phyloP scores from a whole-genome alignment of 73 alveolate genomes.

The Durusdinium trenchii region DNA sequence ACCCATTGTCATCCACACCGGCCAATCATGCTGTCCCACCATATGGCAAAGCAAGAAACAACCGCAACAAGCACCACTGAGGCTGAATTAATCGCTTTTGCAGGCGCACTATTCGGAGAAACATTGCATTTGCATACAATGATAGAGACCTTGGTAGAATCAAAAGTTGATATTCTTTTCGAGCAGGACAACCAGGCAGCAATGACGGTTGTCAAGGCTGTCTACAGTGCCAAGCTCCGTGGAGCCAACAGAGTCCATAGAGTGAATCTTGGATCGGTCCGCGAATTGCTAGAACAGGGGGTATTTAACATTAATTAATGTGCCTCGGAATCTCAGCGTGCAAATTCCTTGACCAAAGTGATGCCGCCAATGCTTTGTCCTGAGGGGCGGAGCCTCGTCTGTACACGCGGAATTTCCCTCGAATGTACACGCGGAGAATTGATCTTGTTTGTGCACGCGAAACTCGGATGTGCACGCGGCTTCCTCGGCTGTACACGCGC shows the following conservation, averaged over 20 bases:
- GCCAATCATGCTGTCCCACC: too few species aligned
- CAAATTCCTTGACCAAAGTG: neutral
- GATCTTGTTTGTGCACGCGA: too few species aligned
- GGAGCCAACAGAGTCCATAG: neutral
- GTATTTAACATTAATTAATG: neutral
- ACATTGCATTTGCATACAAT: neutral
- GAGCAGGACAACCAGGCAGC: conserved; percentile 23
- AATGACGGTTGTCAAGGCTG: neutral
- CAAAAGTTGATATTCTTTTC: neutral
- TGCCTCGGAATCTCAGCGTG: neutral
- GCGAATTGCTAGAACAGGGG: neutral
- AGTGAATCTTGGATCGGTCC: neutral
- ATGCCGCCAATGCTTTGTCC: too few species aligned
- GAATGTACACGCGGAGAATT: too few species aligned
- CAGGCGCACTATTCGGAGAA: conserved; percentile 1
- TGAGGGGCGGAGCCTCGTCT: too few species aligned
- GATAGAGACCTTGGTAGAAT: neutral
- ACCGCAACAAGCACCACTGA: neutral
- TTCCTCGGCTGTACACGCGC: too few species aligned
- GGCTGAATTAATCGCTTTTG: conserved; percentile 2
- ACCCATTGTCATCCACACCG: too few species aligned
- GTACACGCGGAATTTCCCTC: too few species aligned
- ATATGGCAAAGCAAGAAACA: neutral
- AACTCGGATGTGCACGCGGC: too few species aligned
- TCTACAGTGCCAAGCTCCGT: conserved; percentile 9